Base-by-base conservation (phyloP, 441 rosid genomes). In the Populus hybrid region DNA sequence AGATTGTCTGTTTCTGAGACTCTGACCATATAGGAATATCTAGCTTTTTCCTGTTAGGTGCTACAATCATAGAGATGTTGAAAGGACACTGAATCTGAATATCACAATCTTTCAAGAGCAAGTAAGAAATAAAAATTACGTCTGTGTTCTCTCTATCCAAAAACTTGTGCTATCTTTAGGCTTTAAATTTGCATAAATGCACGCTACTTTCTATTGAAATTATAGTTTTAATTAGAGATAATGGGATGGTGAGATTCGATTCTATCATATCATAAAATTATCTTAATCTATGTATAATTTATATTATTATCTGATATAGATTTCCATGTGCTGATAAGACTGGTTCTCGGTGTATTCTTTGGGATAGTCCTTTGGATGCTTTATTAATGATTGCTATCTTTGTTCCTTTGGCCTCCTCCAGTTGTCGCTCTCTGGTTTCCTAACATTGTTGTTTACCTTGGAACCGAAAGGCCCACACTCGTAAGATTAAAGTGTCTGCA, bases 1-100 rank as follows among this genome's bases (percentile, higher is more conserved):
- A 85, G 90, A 87, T 88, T 81, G 88, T 76, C 89, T 81, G 80
- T 81, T 87, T 88, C 79, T 80, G 82, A 87, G 76, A 74, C 86
- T 79, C 84, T 72, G 77, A 74, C 74, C 81, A 79, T 76, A 28
- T 59, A 56, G 81, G 85, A 82, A 80, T 79, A 84, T 83, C 79
- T 77, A 78, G 77, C 23, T 84, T 83, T 85, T 84, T 75, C 82
- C 79, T 81, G 82, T 75, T 85, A 81, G 86, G 83, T 82, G 83
- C 77, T 77, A 79, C 56, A 72, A 71, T 74, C 82, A 75, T 68
- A 66, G 73, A 73, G 90, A 85, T 72, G 91, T 82, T 86, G 91
- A 88, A 84, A 86, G 86, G 83, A 82, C 94, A 72, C 31, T 29
- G 31, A 29, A 29, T 29, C 77, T 83, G 81, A 75, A 83, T 73